Evolutionary conservation across 208 protist species (phyloP).

Genomic region (Angomonas deanei): DNA sequence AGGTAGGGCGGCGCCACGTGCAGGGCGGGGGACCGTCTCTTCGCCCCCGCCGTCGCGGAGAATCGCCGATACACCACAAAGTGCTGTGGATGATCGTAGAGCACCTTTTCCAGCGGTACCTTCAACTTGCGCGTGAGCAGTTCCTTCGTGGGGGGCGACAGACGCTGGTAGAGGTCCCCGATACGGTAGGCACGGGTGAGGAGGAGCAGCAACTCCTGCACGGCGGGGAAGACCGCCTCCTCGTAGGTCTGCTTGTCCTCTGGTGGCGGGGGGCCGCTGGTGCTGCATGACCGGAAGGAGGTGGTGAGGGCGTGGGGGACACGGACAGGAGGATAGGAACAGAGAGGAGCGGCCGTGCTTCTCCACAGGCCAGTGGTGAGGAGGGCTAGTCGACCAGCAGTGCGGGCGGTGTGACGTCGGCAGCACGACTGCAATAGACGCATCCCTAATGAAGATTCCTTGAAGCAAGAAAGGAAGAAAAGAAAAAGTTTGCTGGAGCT

Average conservation of each 20-base stretch:
- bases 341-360: background rate
- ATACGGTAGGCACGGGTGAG: slow-evolving; percentile 9
- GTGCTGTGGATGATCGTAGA: slow-evolving; percentile 46
- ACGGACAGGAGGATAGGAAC: background rate
- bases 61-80: slow-evolving; percentile 28
- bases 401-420: no score
- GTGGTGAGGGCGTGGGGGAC: slow-evolving; percentile 9
- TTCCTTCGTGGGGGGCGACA: slow-evolving; percentile 26
- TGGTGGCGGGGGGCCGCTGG: no score
- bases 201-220: background rate
- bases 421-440: no score
- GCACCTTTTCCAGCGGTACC: slow-evolving; percentile 50
- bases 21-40: background rate
- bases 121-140: slow-evolving; percentile 24
- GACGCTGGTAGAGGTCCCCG: slow-evolving; percentile 33
- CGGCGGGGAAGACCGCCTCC: background rate
- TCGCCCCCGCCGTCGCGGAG: background rate
- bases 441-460: no score
- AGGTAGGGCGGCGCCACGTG: background rate
- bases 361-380: background rate
- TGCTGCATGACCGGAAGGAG: background rate
- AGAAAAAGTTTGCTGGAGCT: no score
- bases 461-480: no score
- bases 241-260: background rate
- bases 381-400: no score